Evolutionary conservation across 305 asterid species (phyloP).

Genomic region (Fraxinus velutina): DNA sequence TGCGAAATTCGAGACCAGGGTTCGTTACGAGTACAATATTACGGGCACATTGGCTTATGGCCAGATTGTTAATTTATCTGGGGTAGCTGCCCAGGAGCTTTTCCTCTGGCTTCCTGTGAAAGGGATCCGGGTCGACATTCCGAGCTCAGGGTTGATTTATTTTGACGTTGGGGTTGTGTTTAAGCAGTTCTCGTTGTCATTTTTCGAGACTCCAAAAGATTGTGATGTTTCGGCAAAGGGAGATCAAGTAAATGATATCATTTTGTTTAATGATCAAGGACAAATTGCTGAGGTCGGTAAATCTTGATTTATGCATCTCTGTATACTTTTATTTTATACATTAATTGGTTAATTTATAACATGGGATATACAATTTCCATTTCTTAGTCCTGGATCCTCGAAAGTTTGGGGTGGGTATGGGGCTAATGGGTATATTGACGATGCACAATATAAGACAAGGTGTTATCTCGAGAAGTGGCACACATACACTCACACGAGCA

Average conservation of each 20-base stretch:
- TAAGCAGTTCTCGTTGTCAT: conserved; percentile 75
- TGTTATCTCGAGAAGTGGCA: neutral
- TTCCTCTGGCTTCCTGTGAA: conserved; percentile 83
- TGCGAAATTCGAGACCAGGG: conserved; percentile 67
- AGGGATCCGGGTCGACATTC: conserved; percentile 65
- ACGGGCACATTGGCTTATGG: conserved; percentile 53
- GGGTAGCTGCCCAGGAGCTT: conserved; percentile 71
- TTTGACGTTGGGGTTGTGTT: conserved; percentile 74
- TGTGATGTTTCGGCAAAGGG: conserved; percentile 34
- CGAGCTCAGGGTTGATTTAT: conserved; percentile 85
- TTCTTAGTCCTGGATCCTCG: neutral
- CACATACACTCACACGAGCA: neutral
- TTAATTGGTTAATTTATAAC: neutral
- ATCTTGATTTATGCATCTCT: neutral
- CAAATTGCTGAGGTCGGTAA: conserved; percentile 43
- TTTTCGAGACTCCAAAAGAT: conserved; percentile 74
- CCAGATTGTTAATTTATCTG: conserved; percentile 49
- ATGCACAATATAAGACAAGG: neutral
- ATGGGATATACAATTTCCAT: neutral
- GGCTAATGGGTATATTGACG: neutral
- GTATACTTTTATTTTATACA: too few species aligned
- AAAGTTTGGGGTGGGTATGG: neutral
- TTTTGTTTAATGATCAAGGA: conserved; percentile 22
- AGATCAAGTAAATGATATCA: conserved; percentile 25
- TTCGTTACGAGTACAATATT: conserved; percentile 56